These are phyloP conservation scores for Mycena crocata DNA, from an alignment of 768 basidiomycete genomes.

Conservation along the genomic window DNA sequence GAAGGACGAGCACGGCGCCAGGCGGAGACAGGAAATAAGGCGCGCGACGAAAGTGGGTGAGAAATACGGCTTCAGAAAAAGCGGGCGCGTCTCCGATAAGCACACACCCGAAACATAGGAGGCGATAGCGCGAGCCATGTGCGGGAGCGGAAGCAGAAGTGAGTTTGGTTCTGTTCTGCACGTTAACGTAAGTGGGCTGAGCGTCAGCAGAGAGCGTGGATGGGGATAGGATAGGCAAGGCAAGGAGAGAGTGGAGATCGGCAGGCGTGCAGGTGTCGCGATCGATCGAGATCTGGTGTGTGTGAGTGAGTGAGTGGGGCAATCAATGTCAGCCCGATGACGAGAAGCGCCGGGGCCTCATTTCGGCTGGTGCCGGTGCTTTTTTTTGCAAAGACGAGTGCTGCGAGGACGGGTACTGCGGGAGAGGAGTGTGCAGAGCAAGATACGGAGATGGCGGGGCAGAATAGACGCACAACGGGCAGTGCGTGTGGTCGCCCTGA, in stretches of 20 bases:
- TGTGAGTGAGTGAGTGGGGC: too few species aligned
- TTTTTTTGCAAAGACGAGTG: not conserved
- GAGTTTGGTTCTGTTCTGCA: too few species aligned
- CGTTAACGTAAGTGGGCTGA: too few species aligned
- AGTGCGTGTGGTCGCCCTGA: not conserved
- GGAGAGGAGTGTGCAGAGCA: too few species aligned
- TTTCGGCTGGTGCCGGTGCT: not conserved
- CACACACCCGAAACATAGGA: not conserved
- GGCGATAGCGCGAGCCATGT: not conserved
- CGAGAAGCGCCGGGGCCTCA: not conserved
- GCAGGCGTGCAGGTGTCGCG: not conserved
- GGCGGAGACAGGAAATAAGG: too few species aligned
- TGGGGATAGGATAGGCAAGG: too few species aligned
- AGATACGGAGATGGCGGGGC: too few species aligned
- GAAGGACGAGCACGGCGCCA: too few species aligned
- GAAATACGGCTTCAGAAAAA: too few species aligned
- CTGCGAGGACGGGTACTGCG: not conserved
- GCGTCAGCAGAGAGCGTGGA: too few species aligned
- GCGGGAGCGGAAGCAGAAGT: constrained; percentile 1
- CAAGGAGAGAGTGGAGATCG: not conserved
- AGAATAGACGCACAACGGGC: not conserved
- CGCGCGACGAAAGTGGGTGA: too few species aligned
- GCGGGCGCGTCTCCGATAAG: too few species aligned
- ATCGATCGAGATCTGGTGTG: not conserved
- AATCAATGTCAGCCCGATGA: not conserved